A percentile compares a stretch with the other conserved stretches of the same genome.
Evolutionary conservation across 2,329 filamentous ascomycete species (phyloP).

Genomic region (Atkinsonella texensis): DNA sequence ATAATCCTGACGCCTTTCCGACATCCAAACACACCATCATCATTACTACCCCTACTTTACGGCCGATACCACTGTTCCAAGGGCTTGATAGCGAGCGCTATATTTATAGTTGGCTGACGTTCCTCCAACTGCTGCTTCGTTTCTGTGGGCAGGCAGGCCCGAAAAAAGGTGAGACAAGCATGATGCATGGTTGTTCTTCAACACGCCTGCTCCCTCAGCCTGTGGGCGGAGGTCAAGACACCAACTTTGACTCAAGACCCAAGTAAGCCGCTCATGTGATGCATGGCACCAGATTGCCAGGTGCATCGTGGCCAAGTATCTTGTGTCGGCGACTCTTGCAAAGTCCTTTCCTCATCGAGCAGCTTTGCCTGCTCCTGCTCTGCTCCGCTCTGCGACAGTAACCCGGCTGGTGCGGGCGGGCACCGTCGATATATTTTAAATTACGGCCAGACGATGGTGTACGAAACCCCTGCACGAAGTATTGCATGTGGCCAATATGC

Average conservation of each 20-base stretch:
- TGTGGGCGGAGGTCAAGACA: neutral
- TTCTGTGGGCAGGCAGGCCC: neutral
- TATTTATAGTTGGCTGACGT: neutral
- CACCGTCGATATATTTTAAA: neutral
- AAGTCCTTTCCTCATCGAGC: neutral
- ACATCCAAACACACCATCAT: neutral
- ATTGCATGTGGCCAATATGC: neutral
- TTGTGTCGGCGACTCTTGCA: neutral
- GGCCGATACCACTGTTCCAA: neutral
- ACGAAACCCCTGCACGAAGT: neutral
- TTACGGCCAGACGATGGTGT: neutral
- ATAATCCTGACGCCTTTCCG: neutral
- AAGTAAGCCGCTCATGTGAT: neutral
- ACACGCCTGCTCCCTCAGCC: neutral
- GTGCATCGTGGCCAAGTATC: neutral
- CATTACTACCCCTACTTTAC: neutral
- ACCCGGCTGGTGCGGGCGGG: neutral
- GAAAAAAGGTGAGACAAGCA: slow-evolving; percentile 5
- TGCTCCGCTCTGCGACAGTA: neutral
- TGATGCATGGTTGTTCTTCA: slow-evolving; percentile 3
- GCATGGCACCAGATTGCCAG: neutral
- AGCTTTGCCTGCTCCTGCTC: neutral
- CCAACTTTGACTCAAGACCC: neutral
- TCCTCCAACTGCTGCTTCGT: neutral
- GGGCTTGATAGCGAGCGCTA: neutral